Base-by-base conservation (phyloP, 2,329 filamentous ascomycete genomes). In the Pseudocercospora macadamiae region DNA sequence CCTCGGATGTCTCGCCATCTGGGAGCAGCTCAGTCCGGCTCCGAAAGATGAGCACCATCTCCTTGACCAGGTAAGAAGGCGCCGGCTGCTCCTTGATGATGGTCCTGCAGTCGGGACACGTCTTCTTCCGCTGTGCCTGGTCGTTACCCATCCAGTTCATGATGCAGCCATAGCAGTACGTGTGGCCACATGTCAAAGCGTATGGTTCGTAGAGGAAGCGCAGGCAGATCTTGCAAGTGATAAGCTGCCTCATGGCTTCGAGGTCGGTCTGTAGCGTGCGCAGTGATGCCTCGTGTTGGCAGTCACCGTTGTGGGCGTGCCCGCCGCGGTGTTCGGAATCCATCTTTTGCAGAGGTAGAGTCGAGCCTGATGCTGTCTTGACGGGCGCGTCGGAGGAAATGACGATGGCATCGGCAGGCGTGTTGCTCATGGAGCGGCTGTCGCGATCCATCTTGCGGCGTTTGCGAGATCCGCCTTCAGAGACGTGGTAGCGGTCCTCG, bases 211-310 rank as follows among this genome's bases (percentile, higher is more conserved):
- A 89, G 51, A 89, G 80, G 49, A 87, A 81, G 55, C 84, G 82
- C 64, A 88, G 83, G 73, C 87, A 90, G 62, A 90, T 86, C 63
- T 86, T 86, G 76, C 87, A 90, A 57, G 85, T 86, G 66, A 88
- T 76, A 28, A 87, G 78, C 26, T 74, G 76, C 64, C 86, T 81
- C 61, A 89, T 82, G 65, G 82, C 80, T 66, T 86, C 81, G 45
- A 89, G 80, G 71, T 89, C 85, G 45, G 76, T 63, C 19, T 70
- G 66, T 2, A 74, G 60, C 14, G 59, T 62, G 25, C 63, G 62
- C 10, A 71, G 59, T 2, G 62, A 61, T 19, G 62, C 57, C 54
- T 70, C 66, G 54, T 69, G 67, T 18, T 63, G 62, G 49, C 66
- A 69, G 21, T 49, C 34, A 25, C 23, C 45, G 19, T 52, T 37